These are phyloP conservation scores for Brasenia schreberi DNA, from an alignment of 164 flowering plant species.

Conservation along the genomic window DNA sequence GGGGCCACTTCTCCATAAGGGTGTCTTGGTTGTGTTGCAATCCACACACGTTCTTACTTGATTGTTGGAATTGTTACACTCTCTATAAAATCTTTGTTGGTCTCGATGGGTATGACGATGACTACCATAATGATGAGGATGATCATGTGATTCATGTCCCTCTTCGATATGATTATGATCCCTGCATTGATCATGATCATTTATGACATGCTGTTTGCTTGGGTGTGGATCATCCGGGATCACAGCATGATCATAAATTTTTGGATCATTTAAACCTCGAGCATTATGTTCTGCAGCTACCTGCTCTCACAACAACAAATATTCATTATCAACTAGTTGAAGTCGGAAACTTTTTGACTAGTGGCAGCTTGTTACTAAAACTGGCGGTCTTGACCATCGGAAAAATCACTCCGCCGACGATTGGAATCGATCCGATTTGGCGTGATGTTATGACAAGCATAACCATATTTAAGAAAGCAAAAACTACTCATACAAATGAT, in stretches of 20 bases:
- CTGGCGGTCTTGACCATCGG: too few species aligned
- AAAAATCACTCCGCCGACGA: too few species aligned
- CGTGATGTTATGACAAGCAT: too few species aligned
- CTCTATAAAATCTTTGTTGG: not conserved
- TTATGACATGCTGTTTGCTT: not conserved
- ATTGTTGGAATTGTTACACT: constrained; percentile 7
- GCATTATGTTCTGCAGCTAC: not conserved
- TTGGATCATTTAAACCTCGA: not conserved
- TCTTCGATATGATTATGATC: not conserved
- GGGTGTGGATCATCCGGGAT: not conserved
- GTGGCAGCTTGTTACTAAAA: too few species aligned
- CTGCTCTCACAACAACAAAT: not conserved
- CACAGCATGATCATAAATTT: not conserved
- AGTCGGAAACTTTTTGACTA: too few species aligned
- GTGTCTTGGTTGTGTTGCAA: constrained; percentile 34
- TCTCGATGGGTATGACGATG: not conserved
- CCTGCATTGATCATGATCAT: not conserved
- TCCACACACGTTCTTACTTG: constrained; percentile 39
- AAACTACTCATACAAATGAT: too few species aligned
- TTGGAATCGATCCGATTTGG: too few species aligned
- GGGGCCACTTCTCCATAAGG: constrained; percentile 33
- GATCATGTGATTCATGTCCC: not conserved
- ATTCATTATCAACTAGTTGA: too few species aligned
- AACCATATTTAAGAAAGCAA: too few species aligned
- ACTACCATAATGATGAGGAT: not conserved